Percentiles rank a stretch among this genome's conserved stretches.
These are phyloP conservation scores for Ascocoryne sarcoides DNA, from an alignment of 2,329 filamentous ascomycete genomes.

Conservation along the genomic window DNA sequence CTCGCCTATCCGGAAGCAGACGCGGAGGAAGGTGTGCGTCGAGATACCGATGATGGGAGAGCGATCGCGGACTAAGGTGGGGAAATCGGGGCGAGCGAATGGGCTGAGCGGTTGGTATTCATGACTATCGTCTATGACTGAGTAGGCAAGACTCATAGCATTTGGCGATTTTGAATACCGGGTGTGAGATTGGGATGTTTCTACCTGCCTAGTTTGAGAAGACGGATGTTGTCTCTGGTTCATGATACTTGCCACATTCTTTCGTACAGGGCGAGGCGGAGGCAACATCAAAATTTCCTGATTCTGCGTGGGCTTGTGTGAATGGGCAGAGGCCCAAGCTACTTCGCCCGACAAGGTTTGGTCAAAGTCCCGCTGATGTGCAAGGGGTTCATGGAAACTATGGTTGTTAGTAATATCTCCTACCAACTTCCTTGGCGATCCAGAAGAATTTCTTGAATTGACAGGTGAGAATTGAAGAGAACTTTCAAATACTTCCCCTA, in stretches of 20 bases:
- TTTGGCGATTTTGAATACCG: neutral
- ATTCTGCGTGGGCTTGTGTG: too few species aligned
- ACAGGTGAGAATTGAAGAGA: slow-evolving; percentile 23
- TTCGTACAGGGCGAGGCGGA: too few species aligned
- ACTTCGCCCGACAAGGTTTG: too few species aligned
- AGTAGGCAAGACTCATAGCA: neutral
- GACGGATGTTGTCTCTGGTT: too few species aligned
- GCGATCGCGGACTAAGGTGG: slow-evolving; percentile 38
- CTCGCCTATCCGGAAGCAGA: slow-evolving; percentile 57
- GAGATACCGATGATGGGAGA: slow-evolving; percentile 46
- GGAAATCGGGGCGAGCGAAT: slow-evolving; percentile 45
- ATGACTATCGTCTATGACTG: slow-evolving; percentile 18
- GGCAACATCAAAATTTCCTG: too few species aligned
- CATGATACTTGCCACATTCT: too few species aligned
- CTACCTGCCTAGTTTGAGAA: too few species aligned
- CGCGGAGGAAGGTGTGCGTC: slow-evolving; percentile 39
- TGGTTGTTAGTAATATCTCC: slow-evolving; percentile 7
- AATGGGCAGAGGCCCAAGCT: too few species aligned
- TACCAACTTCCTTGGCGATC: neutral
- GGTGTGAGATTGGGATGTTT: too few species aligned
- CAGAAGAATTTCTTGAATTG: slow-evolving; percentile 2
- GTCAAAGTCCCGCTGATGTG: neutral
- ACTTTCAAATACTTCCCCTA: slow-evolving; percentile 21
- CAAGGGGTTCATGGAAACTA: slow-evolving; percentile 3
- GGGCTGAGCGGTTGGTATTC: slow-evolving; percentile 30